Base-by-base conservation (phyloP, 345 rosid species). In the Garcia nutans region DNA sequence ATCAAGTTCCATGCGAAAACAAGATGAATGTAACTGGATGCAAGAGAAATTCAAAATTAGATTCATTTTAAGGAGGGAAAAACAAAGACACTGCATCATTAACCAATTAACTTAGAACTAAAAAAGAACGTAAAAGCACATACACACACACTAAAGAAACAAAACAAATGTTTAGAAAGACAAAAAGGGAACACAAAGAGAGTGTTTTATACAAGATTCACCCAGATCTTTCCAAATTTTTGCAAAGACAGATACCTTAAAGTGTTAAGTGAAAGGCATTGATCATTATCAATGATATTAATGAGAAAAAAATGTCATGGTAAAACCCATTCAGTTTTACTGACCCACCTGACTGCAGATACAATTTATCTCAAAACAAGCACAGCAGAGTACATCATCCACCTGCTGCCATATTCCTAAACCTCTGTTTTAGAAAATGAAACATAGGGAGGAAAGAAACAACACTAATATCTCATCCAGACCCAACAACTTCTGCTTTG, bases 1-100 rank as follows among this genome's bases (percentile, higher is more conserved):
- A 76, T 10, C 26, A 76, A 15, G 50, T 60, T 45, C 74, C 70
- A 66, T 23, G 70, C 22, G 17, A 47, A 28, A 33, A 50, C 3
- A 17, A 76, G n/a, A 76, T 76, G 42, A 70, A 31, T 49, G 70
- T 60, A 49, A 69, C 69, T 76, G 74, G 24, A 22, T 12, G 42
- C 66, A 62, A 49, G 13, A 49, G 59, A 68, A 44, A 37, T 45
- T 41, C 28, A 47, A 68, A 47, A 59, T 76, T 47, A 76, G 60
- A 6, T 59, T 68, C 52, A 31, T 3, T 24, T 12, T 26, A 2
- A 61, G 19, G 3, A 6, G 26, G 3, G 26, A 26, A 3, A 61
- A 61, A 26, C 26, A 61, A 61, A 26, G 37, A 61, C 10, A 23
- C 31, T 22, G 4, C 64, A 59, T 8, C 10, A 0, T 22, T 10